Base-by-base conservation (phyloP, 345 rosid species). In the Populus simonii region DNA sequence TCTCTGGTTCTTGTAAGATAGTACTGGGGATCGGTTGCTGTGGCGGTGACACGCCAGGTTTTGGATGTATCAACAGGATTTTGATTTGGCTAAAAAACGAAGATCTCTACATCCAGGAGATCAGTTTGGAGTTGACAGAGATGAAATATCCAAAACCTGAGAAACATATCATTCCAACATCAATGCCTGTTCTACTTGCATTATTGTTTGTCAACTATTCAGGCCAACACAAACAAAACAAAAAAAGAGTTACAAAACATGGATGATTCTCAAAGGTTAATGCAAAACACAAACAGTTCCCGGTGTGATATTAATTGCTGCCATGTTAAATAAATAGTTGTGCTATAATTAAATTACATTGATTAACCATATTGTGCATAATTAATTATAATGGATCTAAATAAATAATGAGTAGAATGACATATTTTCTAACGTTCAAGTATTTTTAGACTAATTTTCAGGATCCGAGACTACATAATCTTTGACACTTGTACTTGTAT, bases 71-170 rank as follows among this genome's bases (percentile, higher is more conserved):
- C 53, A 15, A 16, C 38, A 55, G 23, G 22, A 80, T 73, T 23
- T 20, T 57, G 76, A 66, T 53, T 33, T 33, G 36, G 36, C 36
- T 33, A 33, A 33, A 33, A 33, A 33, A 4, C 6, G 36, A 33
- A 33, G 36, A 33, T 33, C 36, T 33, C 36, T 33, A 33, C 36
- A 71, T 79, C 68, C 36, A 47, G 45, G 43, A 81, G 43, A 76
- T 81, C 75, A 66, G 72, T 67, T 25, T 66, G 36, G 68, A 9
- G 68, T 71, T 77, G 80, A 70, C 53, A 39, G 76, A 74, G 45
- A 75, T 66, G 70, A 47, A 12, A n/a, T 49, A 33, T 55, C 27
- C 47, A 36, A 25, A 57, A 69, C 59, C 53, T 23, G 71, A 51
- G 78, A 72, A 53, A 31, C 16, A 20, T 57, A 23, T 15, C 23